Percentiles rank a stretch among this genome's conserved stretches.
Conservation (phyloP, 139 green algal species). For the Picochlorum sp. region DNA sequence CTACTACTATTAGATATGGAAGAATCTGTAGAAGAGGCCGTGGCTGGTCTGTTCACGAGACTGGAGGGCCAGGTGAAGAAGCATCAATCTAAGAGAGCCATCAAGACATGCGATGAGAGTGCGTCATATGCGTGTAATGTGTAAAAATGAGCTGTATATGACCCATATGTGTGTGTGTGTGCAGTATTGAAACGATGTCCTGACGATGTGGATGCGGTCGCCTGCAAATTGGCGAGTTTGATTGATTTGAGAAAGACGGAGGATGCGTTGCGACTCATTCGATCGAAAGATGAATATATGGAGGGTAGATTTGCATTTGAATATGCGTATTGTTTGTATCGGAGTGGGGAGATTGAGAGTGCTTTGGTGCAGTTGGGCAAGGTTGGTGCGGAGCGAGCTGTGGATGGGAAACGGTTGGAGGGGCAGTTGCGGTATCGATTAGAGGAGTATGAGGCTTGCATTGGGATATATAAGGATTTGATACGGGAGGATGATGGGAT, state of each 20-base stretch:
- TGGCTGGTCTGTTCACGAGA: slow-evolving; percentile 40
- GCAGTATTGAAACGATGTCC: slow-evolving; percentile 63
- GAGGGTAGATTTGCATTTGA: slow-evolving; percentile 47
- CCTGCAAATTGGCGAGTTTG: slow-evolving; percentile 51
- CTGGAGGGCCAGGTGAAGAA: slow-evolving; percentile 43
- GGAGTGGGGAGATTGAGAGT: slow-evolving; percentile 47
- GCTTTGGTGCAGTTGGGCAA: slow-evolving; percentile 26
- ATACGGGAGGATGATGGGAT: slow-evolving; percentile 32
- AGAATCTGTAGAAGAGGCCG: slow-evolving; percentile 15
- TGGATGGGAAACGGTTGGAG: slow-evolving; percentile 54
- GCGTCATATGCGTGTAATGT: not conserved
- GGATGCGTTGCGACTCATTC: slow-evolving; percentile 35
- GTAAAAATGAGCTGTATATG: not conserved
- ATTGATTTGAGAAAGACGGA: slow-evolving; percentile 52
- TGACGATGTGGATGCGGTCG: slow-evolving; percentile 56
- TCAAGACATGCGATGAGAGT: slow-evolving; percentile 62
- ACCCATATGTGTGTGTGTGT: not conserved
- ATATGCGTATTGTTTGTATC: slow-evolving; percentile 84
- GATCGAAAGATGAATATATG: slow-evolving; percentile 13
- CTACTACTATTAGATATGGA: too few relatives aligned
- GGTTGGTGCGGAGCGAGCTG: slow-evolving; percentile 10
- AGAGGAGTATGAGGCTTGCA: slow-evolving; percentile 47
- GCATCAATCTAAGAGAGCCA: slow-evolving; percentile 45
- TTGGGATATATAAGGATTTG: slow-evolving; percentile 40
- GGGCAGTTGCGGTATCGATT: slow-evolving; percentile 78